Conservation (phyloP, 2,329 filamentous ascomycete genomes). For the Diaporthe citriasiana region DNA sequence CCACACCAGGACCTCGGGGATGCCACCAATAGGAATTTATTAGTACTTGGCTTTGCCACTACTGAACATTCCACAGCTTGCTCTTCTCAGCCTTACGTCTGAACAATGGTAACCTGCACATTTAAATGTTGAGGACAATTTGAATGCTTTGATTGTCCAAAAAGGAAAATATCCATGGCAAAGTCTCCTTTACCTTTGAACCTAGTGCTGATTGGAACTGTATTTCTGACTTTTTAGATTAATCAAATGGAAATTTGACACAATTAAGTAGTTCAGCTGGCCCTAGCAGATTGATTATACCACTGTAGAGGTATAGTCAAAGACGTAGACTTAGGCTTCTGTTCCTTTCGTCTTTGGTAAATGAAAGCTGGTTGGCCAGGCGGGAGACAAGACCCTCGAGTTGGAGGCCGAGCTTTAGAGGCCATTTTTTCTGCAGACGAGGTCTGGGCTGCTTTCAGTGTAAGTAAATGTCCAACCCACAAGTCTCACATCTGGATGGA, state of each 20-base stretch:
- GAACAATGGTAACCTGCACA: not conserved
- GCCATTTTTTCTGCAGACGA: not conserved
- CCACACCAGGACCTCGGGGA: too few species aligned
- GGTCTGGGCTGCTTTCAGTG: slow-evolving; percentile 7
- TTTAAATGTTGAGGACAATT: not conserved
- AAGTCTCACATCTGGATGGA: too few species aligned
- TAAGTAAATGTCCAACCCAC: not conserved
- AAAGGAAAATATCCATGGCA: not conserved
- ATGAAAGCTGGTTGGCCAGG: not conserved
- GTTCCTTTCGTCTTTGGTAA: not conserved
- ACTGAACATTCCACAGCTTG: not conserved
- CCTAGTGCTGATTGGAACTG: not conserved
- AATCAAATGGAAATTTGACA: not conserved
- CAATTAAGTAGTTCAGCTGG: not conserved
- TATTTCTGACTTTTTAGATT: not conserved
- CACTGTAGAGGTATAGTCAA: not conserved
- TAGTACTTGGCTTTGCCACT: too few species aligned
- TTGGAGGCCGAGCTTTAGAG: not conserved
- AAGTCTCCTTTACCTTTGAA: not conserved
- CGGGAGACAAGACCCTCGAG: not conserved
- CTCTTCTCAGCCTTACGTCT: not conserved
- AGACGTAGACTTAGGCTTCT: not conserved
- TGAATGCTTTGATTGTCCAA: not conserved
- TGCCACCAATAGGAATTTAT: too few species aligned
- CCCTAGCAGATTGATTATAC: not conserved